Base-by-base conservation (phyloP, 108 stramenopile genomes). In the Cyclostephanos invisitatus region DNA sequence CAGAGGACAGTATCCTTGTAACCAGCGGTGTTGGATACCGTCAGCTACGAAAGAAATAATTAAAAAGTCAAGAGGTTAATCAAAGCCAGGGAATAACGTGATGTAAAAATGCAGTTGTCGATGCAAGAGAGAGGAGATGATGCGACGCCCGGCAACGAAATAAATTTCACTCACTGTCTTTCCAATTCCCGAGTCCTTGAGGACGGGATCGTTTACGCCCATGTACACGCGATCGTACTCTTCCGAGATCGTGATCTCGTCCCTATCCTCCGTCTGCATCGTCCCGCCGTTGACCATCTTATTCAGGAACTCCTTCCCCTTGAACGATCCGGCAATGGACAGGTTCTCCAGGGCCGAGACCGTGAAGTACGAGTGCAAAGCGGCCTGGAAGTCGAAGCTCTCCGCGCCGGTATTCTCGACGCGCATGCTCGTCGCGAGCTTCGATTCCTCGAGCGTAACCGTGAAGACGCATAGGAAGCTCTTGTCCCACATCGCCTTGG, bases 401-500 rank as follows among this genome's bases (percentile, higher is more conserved):
- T 92, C 95, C 12, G 82, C 87, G 22, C 92, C 91, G 63, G 84
- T 87, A 67, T 96, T 96, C 62, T 91, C 86, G 47, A 93, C 97
- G 29, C 70, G 36, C 91, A 98, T 91, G 60, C 86, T 88, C 22
- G 97, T 98, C 50, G 82, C 75, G 54, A 98, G 88, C 49, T 91
- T 83, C 48, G 90, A 88, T 24, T 78, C 90, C 47, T 83, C 84
- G 67, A 97, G 84, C 25, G 77, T 47, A 14, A 96, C 97, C 40
- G 88, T 72, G 80, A 96, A 98, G 8, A 84, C 82, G 84, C 86
- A 89, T 29, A 89, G 61, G 73, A 98, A 98, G 11, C 87, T 82
- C 84, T 98, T 95, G 64, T 96, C 96, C 97, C 97, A 98, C 88
- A 98, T 98, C 56, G 82, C 95, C 78, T 92, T 94, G 59, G 96